Conservation (phyloP, 1,139 yeast species). For the Yamadazyma triangularis region DNA sequence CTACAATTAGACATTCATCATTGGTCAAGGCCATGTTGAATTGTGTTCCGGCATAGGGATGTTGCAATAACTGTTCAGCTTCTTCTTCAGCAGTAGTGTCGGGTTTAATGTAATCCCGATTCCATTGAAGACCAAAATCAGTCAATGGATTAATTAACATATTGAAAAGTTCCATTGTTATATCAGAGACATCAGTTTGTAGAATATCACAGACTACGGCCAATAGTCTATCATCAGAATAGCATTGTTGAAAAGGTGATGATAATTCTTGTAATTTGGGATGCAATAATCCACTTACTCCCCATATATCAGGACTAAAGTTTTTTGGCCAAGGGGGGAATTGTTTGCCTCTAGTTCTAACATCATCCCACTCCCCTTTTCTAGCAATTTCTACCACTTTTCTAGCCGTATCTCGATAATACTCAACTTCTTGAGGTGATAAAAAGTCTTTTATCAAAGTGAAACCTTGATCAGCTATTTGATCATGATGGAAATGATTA, state of each 20-base stretch:
- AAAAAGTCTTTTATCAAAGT: slow-evolving; percentile 41
- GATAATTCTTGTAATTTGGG: slow-evolving; percentile 43
- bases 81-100: slow-evolving; percentile 48
- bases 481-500: slow-evolving; percentile 20
- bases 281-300: slow-evolving; percentile 47
- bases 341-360: slow-evolving; percentile 52
- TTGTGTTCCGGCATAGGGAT: slow-evolving; percentile 52
- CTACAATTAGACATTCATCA: slow-evolving; percentile 47
- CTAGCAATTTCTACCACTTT: slow-evolving; percentile 44
- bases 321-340: slow-evolving; percentile 59
- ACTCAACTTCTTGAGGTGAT: slow-evolving; percentile 34
- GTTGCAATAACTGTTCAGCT: slow-evolving; percentile 29
- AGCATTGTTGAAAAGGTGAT: slow-evolving; percentile 40
- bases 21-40: slow-evolving; percentile 50
- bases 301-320: slow-evolving; percentile 56
- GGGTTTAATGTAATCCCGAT: slow-evolving; percentile 50
- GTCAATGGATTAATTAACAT: slow-evolving; percentile 55
- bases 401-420: slow-evolving; percentile 36
- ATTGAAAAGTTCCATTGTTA: slow-evolving; percentile 52
- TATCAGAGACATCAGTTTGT: slow-evolving; percentile 30
- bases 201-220: slow-evolving; percentile 42
- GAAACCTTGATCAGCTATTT: slow-evolving; percentile 43
- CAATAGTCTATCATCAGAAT: slow-evolving; percentile 39
- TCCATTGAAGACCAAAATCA: slow-evolving; percentile 56
- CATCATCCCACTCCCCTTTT: slow-evolving; percentile 49